Evolutionary conservation across 768 basidiomycete species (phyloP).

Genomic region (Daedaleopsis sinensis): DNA sequence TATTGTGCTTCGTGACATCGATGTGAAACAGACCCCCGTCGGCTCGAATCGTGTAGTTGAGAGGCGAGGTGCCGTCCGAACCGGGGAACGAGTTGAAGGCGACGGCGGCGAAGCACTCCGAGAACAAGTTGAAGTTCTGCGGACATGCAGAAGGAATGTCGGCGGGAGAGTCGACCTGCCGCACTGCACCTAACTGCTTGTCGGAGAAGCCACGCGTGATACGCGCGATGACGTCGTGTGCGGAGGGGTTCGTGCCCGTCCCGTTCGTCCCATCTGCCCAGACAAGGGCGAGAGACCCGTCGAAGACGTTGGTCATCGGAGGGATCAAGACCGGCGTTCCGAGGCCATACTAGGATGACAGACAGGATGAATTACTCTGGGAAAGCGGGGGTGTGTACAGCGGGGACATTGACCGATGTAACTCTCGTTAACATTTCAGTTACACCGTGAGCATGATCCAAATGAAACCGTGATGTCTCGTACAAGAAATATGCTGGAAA

Average conservation of each 20-base stretch:
- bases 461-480: too few species aligned
- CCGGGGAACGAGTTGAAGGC: slow-evolving; percentile 61
- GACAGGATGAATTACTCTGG: not conserved
- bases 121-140: slow-evolving; percentile 72
- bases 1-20: slow-evolving; percentile 64
- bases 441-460: too few species aligned
- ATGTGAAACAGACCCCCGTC: slow-evolving; percentile 68
- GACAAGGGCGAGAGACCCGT: slow-evolving; percentile 53
- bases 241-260: slow-evolving; percentile 49
- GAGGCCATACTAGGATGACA: slow-evolving; percentile 57
- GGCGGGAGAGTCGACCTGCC: slow-evolving; percentile 44
- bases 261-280: slow-evolving; percentile 75
- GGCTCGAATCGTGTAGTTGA: slow-evolving; percentile 73
- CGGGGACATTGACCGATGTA: too few species aligned
- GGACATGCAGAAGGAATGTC: slow-evolving; percentile 64
- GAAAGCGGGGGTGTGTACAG: not conserved
- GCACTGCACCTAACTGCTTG: slow-evolving; percentile 51
- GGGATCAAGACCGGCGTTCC: slow-evolving; percentile 56
- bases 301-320: slow-evolving; percentile 50
- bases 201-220: slow-evolving; percentile 56
- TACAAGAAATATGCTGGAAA: too few species aligned
- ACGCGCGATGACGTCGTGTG: slow-evolving; percentile 60
- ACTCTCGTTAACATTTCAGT: too few species aligned
- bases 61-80: slow-evolving; percentile 19
- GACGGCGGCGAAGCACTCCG: slow-evolving; percentile 71